These are phyloP conservation scores for Komagataella kurtzmanii DNA, from an alignment of 805 yeast genomes.

Conservation along the genomic window DNA sequence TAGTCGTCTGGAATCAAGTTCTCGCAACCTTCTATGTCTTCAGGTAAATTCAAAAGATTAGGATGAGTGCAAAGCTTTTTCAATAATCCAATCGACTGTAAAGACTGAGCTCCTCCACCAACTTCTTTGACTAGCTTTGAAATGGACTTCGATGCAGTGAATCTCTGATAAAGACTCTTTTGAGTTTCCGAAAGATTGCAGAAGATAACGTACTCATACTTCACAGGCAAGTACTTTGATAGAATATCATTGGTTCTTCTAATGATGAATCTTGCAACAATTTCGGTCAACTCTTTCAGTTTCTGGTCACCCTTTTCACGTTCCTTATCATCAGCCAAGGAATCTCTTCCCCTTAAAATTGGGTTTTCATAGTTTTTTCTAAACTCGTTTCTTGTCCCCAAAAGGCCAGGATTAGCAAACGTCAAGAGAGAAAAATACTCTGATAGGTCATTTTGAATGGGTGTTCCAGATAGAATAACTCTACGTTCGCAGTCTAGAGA, in stretches of 20 bases:
- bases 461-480: conserved; percentile 91
- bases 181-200: conserved; percentile 77
- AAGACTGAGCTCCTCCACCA: conserved; percentile 53
- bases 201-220: conserved; percentile 94
- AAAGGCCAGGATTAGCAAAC: conserved; percentile 88
- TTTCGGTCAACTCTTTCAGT: conserved; percentile 50
- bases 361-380: conserved; percentile 72
- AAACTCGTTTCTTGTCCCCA: conserved; percentile 78
- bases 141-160: conserved; percentile 70
- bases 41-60: conserved; percentile 61
- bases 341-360: conserved; percentile 79
- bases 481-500: conserved; percentile 78
- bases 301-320: conserved; percentile 54
- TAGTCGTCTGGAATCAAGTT: conserved; percentile 66
- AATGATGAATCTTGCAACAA: conserved; percentile 84
- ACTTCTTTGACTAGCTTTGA: conserved; percentile 48
- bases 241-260: conserved; percentile 91
- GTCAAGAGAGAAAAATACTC: conserved; percentile 85
- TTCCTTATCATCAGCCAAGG: conserved; percentile 76
- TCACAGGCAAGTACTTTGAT: conserved; percentile 88
- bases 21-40: conserved; percentile 63
- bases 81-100: conserved; percentile 78
- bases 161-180: conserved; percentile 51
- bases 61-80: conserved; percentile 95
- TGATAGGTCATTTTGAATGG: conserved; percentile 88